phyloP scores from a whole-genome alignment of 2,329 filamentous ascomycete genomes.

The Fusarium sp. region DNA sequence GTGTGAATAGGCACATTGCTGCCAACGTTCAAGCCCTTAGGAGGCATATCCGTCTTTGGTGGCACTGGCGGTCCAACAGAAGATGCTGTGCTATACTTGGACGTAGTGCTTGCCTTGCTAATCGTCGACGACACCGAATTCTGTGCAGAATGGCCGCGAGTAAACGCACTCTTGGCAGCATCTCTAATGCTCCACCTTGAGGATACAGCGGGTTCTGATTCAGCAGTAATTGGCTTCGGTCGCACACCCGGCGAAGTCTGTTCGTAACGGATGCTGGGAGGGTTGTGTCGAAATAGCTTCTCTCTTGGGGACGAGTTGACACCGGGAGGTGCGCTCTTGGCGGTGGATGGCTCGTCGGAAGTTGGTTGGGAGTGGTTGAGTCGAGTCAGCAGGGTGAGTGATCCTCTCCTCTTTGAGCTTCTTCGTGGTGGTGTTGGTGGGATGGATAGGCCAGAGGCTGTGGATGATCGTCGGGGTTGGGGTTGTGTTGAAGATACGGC shows the following conservation, averaged over 20 bases:
- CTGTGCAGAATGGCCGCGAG: slow-evolving; percentile 36
- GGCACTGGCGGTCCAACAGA: slow-evolving; percentile 28
- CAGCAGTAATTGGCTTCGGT: slow-evolving; percentile 39
- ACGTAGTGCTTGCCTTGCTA: slow-evolving; percentile 14
- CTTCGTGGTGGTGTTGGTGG: slow-evolving; percentile 40
- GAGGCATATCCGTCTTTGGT: neutral
- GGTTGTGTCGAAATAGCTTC: slow-evolving; percentile 34
- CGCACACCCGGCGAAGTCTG: slow-evolving; percentile 42
- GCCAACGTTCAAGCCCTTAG: neutral
- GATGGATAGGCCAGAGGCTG: slow-evolving; percentile 19
- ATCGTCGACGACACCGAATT: slow-evolving; percentile 35
- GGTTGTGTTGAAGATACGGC: slow-evolving; percentile 15
- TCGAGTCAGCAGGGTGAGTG: slow-evolving; percentile 31
- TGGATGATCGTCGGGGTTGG: slow-evolving; percentile 29
- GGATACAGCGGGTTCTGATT: slow-evolving; percentile 26
- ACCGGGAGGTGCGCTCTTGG: no score
- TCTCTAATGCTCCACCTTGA: slow-evolving; percentile 55
- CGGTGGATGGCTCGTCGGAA: slow-evolving; percentile 16
- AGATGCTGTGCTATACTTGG: slow-evolving; percentile 11
- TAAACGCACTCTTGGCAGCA: slow-evolving; percentile 53
- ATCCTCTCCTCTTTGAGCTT: slow-evolving; percentile 45
- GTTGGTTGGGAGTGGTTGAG: slow-evolving; percentile 26
- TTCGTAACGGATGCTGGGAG: slow-evolving; percentile 51
- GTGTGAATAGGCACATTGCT: slow-evolving; percentile 3
- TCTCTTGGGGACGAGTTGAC: neutral